Base-by-base conservation (phyloP, 768 basidiomycete species). In the Tricholoma furcatifolium region DNA sequence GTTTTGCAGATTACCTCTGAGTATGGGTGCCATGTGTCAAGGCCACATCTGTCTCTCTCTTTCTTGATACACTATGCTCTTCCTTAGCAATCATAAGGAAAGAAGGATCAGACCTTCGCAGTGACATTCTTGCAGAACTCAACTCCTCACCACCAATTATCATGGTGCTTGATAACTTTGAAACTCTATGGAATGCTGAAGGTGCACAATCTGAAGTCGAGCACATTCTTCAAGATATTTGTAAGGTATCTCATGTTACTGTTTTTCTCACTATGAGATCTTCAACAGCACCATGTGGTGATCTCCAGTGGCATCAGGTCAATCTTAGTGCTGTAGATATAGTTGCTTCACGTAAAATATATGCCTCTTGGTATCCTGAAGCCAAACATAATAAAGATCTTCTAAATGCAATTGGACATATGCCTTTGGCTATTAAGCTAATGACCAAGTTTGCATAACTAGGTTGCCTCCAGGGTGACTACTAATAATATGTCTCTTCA, bases 151-250 rank as follows among this genome's bases (percentile, higher is more conserved):
- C 60, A 3, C 65, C 62, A 5, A 55, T 67, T 7, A 41, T 75
- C 23, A 30, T 76, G 18, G 51, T 74, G 20, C 59, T 76, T 8
- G 73, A 75, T 49, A 72, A 75, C 47, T 72, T 76, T 47, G 74
- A 76, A 60, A 71, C 73, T 6, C 64, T 68, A 4, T 73, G 72
- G 73, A 63, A 70, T 51, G 57, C 50, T 7, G 46, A 38, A 21
- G 55, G 52, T 4, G 53, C 49, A 18, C 63, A 58, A 48, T 55
- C 47, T 11, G 52, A 60, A 20, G 60, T 73, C 24, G 58, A 62
- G 23, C 51, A 56, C 21, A 53, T 70, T 12, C 55, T 73, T 14
- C 43, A 38, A 4, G 43, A 50, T n/a, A 47, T 50, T 8, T 21
- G 46, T 24, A 30, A 41, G 14, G 23, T 50, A 4, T 51, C 62